Evolutionary conservation across 805 yeast species (phyloP).

Genomic region (Gaillardinia entomophila): DNA sequence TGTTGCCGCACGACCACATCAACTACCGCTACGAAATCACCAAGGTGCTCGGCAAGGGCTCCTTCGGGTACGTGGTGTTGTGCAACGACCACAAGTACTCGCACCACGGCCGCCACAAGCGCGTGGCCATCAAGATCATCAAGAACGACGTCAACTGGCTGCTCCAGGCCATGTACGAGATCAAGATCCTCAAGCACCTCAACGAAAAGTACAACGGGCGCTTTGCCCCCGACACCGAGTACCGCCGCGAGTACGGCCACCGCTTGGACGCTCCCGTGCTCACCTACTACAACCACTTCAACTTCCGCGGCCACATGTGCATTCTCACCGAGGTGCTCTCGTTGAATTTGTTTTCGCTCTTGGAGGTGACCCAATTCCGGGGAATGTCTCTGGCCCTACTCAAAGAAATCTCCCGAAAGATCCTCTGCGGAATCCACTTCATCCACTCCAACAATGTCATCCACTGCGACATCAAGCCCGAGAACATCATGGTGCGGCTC

Average conservation of each 20-base stretch:
- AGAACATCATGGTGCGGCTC: slow-evolving; percentile 54
- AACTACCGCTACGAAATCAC: slow-evolving; percentile 67
- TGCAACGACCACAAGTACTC: slow-evolving; percentile 59
- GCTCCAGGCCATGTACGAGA: slow-evolving; percentile 73
- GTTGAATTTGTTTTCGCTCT: slow-evolving; percentile 56
- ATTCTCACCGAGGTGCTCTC: slow-evolving; percentile 71
- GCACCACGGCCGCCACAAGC: slow-evolving; percentile 18
- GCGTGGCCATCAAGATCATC: slow-evolving; percentile 73
- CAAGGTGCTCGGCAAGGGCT: slow-evolving; percentile 63
- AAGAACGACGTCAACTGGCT: slow-evolving; percentile 70
- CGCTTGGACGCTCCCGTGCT: slow-evolving; percentile 33
- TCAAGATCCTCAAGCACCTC: slow-evolving; percentile 55
- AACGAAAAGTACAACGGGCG: slow-evolving; percentile 9
- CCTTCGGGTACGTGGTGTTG: slow-evolving; percentile 73
- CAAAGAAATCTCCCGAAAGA: slow-evolving; percentile 44
- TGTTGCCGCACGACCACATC: slow-evolving; percentile 60
- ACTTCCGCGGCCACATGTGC: slow-evolving; percentile 78
- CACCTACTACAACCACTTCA: slow-evolving; percentile 61
- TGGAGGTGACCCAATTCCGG: slow-evolving; percentile 43
- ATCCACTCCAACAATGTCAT: slow-evolving; percentile 54
- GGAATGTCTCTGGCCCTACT: slow-evolving; percentile 44
- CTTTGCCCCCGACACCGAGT: slow-evolving; percentile 1
- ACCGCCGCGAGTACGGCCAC: slow-evolving; percentile 8
- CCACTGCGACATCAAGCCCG: slow-evolving; percentile 87
- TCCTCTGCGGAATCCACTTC: slow-evolving; percentile 54